Base-by-base conservation (phyloP, 148 eudicot genomes). In the Camellia japonica region DNA sequence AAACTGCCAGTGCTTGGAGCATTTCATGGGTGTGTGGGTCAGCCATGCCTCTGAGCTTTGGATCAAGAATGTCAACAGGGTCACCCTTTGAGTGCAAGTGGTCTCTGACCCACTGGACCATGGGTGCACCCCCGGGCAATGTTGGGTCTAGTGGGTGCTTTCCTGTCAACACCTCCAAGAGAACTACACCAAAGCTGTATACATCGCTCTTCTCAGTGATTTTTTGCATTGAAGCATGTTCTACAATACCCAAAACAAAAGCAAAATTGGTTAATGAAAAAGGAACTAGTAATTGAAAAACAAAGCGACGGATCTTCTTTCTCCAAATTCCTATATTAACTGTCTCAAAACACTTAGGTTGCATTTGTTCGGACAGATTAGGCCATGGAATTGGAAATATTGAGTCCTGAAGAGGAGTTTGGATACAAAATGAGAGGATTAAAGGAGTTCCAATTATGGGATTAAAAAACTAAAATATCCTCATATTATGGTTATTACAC, bases 21-120 rank as follows among this genome's bases (percentile, higher is more conserved):
- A 92, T 90, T 79, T 97, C 99, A 74, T 97, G 97, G 98, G 90
- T 90, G 62, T 93, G 89, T 56, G 98, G 95, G 85, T 97, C 98
- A 16, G 98, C 91, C 86, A 93, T 87, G 43, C 99, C 98, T 81
- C 87, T 88, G 58, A 97, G 93, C 88, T 89, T 92, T 0, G 92
- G 84, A 69, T 97, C 99, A 7, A 97, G 95, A 80, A 97, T 87
- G 78, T 91, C 95, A 70, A 78, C 78, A 12, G 98, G 91, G 71
- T 94, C 95, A 6, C 85, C 82, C 82, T 94, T 97, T 16, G 74
- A 81, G 20, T 89, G 91, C 78, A 97, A 78, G 79, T 97, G 95
- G 68, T 90, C 94, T 13, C 92, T 86, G 10, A 92, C 97, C 98
- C 98, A 97, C 74, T 92, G 95, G 12, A 92, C 98, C 86, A 97